These are phyloP conservation scores for Aureobasidium sp. DNA, from an alignment of 2,329 filamentous ascomycete species.

Conservation along the genomic window DNA sequence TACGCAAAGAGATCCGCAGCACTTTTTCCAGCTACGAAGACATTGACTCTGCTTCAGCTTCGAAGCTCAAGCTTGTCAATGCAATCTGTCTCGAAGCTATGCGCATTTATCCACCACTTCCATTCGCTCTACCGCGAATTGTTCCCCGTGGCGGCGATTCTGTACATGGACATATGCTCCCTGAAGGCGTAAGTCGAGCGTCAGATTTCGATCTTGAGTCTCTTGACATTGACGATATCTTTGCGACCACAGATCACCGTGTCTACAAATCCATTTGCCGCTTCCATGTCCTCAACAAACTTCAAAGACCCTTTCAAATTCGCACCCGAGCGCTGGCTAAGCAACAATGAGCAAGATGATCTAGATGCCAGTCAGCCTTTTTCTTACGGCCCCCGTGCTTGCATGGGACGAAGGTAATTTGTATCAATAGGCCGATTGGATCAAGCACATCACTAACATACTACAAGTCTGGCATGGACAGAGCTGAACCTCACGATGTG, in stretches of 20 bases:
- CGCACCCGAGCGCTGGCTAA: background rate
- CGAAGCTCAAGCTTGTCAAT: background rate
- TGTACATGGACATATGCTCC: background rate
- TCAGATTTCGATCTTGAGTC: no score
- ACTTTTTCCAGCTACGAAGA: background rate
- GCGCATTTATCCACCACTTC: background rate
- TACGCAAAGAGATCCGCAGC: background rate
- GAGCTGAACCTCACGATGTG: background rate
- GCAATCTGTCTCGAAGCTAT: background rate
- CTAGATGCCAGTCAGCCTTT: background rate
- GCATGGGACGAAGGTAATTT: background rate
- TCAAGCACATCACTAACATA: background rate
- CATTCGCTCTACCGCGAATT: background rate
- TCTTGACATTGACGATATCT: background rate
- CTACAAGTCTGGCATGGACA: background rate
- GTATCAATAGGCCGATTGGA: no score
- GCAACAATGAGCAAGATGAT: background rate
- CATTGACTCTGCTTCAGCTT: background rate
- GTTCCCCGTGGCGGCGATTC: background rate
- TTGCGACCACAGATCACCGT: background rate
- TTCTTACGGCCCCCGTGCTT: background rate
- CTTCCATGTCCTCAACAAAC: background rate
- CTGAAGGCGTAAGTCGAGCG: background rate
- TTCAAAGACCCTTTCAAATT: background rate
- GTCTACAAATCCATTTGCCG: background rate